Evolutionary conservation across 306 rosid genomes (phyloP).

Genomic region (Oemleria cerasiformis): DNA sequence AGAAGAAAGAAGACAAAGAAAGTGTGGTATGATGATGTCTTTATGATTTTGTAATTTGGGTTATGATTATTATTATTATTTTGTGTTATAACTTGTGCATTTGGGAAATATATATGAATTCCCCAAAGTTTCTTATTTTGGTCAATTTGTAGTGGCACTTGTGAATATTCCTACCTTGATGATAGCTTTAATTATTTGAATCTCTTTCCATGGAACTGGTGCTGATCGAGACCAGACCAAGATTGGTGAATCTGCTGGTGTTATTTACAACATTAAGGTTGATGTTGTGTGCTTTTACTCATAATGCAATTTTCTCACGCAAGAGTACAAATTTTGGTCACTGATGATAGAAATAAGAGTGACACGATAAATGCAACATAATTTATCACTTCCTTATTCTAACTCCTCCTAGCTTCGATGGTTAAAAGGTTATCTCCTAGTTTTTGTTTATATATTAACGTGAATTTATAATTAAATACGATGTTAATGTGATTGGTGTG

Average conservation of each 20-base stretch:
- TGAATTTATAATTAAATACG: too few relatives aligned
- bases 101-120: slow-evolving; percentile 36
- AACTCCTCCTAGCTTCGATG: too few relatives aligned
- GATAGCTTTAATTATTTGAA: background rate
- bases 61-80: background rate
- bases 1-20: slow-evolving; percentile 45
- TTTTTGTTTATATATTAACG: too few relatives aligned
- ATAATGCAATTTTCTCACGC: background rate
- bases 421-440: too few relatives aligned
- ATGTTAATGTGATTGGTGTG: too few relatives aligned
- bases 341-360: too few relatives aligned
- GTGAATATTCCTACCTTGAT: slow-evolving; percentile 27
- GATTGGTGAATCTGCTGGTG: background rate
- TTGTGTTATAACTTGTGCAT: slow-evolving; percentile 31
- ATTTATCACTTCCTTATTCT: too few relatives aligned
- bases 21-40: slow-evolving; percentile 54
- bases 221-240: slow-evolving; percentile 1
- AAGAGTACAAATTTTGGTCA: background rate
- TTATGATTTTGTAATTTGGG: slow-evolving; percentile 45
- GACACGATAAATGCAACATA: too few relatives aligned
- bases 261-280: background rate
- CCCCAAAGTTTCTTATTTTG: slow-evolving; percentile 28
- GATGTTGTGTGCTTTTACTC: background rate
- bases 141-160: slow-evolving; percentile 32
- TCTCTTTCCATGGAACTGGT: slow-evolving; percentile 29